A percentile compares a stretch with the other conserved stretches of the same genome.
phyloP scores from a whole-genome alignment of 2,329 filamentous ascomycete genomes.

The Curvularia lunata region DNA sequence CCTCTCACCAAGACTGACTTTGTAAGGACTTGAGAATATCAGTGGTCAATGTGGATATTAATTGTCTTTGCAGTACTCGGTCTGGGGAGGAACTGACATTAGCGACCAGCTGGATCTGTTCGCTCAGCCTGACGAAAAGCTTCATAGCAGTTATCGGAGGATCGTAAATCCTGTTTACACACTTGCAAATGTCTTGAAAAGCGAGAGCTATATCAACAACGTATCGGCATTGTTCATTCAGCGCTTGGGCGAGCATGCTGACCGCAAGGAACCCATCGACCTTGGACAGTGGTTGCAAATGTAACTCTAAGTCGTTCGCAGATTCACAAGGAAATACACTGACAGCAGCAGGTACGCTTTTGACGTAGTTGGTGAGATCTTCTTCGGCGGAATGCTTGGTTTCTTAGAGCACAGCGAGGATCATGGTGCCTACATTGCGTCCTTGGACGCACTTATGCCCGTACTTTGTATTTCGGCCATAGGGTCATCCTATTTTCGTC shows the following conservation, averaged over 20 bases:
- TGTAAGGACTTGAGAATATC: constrained; percentile 1
- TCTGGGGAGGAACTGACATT: constrained; percentile 17
- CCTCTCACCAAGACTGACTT: constrained; percentile 28
- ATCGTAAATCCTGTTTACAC: constrained; percentile 23
- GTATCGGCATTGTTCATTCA: constrained; percentile 17
- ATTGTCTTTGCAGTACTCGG: constrained; percentile 7
- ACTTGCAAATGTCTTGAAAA: constrained; percentile 23
- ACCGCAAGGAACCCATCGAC: constrained; percentile 21
- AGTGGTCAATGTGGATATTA: not conserved
- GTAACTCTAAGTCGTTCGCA: constrained; percentile 27
- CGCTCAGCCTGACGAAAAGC: constrained; percentile 16
- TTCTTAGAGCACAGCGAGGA: constrained; percentile 28
- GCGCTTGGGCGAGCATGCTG: constrained; percentile 23
- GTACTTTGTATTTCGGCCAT: constrained; percentile 21
- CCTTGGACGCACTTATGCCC: constrained; percentile 47
- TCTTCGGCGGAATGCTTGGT: constrained; percentile 25
- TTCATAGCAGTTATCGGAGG: constrained; percentile 18
- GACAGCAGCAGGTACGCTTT: constrained; percentile 25
- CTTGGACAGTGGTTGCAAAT: constrained; percentile 32
- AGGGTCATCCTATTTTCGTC: constrained; percentile 14
- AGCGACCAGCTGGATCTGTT: constrained; percentile 22
- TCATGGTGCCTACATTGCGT: constrained; percentile 21
- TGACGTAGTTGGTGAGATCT: constrained; percentile 25
- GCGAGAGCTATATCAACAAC: constrained; percentile 22
- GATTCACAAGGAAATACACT: not conserved